A percentile compares a stretch with the other conserved stretches of the same genome.
Conservation (phyloP, 176 grass and related monocot genomes). For the Zizania latifolia region DNA sequence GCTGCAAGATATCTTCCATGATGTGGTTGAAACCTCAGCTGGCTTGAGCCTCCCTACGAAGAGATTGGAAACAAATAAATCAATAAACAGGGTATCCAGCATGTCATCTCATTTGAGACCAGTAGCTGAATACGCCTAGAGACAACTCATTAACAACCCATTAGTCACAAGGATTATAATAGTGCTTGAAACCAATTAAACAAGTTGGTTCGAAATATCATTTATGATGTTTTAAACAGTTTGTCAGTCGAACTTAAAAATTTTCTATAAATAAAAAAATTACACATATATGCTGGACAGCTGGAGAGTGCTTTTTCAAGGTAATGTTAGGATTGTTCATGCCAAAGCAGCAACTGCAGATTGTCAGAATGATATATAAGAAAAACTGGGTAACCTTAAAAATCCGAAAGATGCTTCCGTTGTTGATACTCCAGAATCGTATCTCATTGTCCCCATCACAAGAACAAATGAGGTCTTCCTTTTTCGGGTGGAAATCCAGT, state of each 20-base stretch:
- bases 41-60: conserved; percentile 70
- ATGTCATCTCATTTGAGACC: neutral
- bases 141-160: neutral
- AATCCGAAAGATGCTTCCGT: conserved; percentile 48
- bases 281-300: neutral
- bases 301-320: neutral
- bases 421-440: conserved; percentile 79
- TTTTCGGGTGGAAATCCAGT: conserved; percentile 89
- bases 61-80: conserved; percentile 15
- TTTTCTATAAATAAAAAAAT: neutral
- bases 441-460: conserved; percentile 81
- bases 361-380: neutral
- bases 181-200: neutral
- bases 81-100: neutral
- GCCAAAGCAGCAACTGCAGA: neutral
- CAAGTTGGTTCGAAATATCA: neutral
- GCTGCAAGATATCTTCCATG: conserved; percentile 66
- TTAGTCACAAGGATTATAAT: neutral
- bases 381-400: conserved; percentile 52
- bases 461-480: conserved; percentile 92
- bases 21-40: conserved; percentile 86
- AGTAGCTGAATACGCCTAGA: conserved; percentile 1
- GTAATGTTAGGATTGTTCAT: neutral
- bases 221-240: neutral
- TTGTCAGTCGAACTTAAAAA: neutral